Conservation (phyloP, 768 basidiomycete species). For the Suillus sp. region DNA sequence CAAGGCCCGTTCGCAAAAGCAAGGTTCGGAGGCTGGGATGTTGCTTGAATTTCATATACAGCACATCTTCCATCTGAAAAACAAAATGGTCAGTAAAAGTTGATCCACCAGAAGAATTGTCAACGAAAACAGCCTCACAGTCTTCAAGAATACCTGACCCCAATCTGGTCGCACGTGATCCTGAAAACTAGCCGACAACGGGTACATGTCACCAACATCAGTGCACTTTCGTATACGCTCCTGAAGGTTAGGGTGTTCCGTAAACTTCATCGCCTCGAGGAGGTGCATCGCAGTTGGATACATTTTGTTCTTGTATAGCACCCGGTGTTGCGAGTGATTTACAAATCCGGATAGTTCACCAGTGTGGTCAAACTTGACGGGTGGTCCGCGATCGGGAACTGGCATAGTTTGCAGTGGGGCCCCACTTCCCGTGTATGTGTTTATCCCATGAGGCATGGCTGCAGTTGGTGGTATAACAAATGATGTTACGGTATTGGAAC, state of each 20-base stretch:
- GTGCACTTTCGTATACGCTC: constrained; percentile 53
- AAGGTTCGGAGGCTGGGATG: constrained; percentile 57
- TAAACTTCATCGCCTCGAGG: constrained; percentile 75
- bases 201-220: constrained; percentile 42
- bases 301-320: constrained; percentile 52
- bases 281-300: constrained; percentile 77
- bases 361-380: constrained; percentile 46
- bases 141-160: constrained; percentile 49
- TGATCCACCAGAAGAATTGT: constrained; percentile 1
- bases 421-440: constrained; percentile 14
- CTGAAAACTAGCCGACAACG: constrained; percentile 35
- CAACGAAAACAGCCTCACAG: constrained; percentile 35
- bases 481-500: constrained; percentile 23
- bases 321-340: constrained; percentile 65
- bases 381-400: constrained; percentile 20
- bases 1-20: constrained; percentile 56
- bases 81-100: not conserved
- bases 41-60: constrained; percentile 71
- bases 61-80: constrained; percentile 65
- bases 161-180: constrained; percentile 56
- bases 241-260: constrained; percentile 52
- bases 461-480: constrained; percentile 25
- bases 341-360: constrained; percentile 51
- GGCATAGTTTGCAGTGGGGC: constrained; percentile 21
- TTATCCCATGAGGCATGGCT: constrained; percentile 10